These are phyloP conservation scores for Cyathus striatus DNA, from an alignment of 768 basidiomycete genomes.

Conservation along the genomic window DNA sequence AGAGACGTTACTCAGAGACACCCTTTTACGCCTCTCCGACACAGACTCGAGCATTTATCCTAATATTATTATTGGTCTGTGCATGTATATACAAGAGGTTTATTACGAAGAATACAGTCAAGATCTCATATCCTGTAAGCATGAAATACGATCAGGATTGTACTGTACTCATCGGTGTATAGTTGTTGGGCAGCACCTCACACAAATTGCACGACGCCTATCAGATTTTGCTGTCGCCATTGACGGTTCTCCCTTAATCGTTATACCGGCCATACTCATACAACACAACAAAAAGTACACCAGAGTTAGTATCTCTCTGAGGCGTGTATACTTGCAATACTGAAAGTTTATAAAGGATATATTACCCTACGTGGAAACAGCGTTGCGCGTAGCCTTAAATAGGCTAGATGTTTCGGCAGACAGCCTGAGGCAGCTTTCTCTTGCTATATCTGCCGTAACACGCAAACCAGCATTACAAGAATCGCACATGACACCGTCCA, in stretches of 20 bases:
- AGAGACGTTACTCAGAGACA: constrained; percentile 53
- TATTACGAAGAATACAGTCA: constrained; percentile 46
- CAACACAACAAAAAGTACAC: constrained; percentile 55
- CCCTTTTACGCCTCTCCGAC: constrained; percentile 41
- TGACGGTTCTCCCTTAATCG: constrained; percentile 53
- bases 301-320: constrained; percentile 32
- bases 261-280: constrained; percentile 45
- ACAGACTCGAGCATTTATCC: constrained; percentile 47
- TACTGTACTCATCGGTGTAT: constrained; percentile 36
- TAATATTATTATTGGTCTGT: constrained; percentile 50
- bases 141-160: constrained; percentile 46
- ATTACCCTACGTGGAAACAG: constrained; percentile 49
- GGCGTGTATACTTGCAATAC: constrained; percentile 1
- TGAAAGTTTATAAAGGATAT: constrained; percentile 41
- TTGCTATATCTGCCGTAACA: constrained; percentile 38
- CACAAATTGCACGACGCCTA: constrained; percentile 48
- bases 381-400: constrained; percentile 49
- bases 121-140: constrained; percentile 55
- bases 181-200: constrained; percentile 58
- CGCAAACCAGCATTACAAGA: constrained; percentile 27
- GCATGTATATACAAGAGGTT: constrained; percentile 52
- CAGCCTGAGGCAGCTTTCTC: constrained; percentile 41
- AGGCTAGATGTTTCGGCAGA: constrained; percentile 41
- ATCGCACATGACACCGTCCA: constrained; percentile 17
- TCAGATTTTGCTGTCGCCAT: constrained; percentile 46